Percentiles rank a stretch among this genome's conserved stretches.
Evolutionary conservation across 495 filamentous ascomycete species (phyloP).

Genomic region (Neurospora tetraspora): DNA sequence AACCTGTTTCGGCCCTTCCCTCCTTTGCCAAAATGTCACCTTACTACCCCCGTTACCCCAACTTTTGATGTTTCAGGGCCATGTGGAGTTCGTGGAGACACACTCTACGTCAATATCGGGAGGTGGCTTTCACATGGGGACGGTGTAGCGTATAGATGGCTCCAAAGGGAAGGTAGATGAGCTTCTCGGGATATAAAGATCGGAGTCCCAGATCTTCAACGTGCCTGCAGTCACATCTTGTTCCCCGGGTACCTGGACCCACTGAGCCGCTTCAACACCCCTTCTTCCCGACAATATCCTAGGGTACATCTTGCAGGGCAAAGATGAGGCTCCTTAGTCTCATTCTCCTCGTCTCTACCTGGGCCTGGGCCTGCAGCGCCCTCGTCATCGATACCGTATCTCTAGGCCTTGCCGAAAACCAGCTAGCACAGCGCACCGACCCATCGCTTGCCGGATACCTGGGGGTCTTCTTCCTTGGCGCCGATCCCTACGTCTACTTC

Average conservation of each 20-base stretch:
- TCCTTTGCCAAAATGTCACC: not conserved
- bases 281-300: not conserved
- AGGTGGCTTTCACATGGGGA: not conserved
- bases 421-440: constrained; percentile 25
- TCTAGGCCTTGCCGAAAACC: not conserved
- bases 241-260: not conserved
- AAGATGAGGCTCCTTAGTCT: not conserved
- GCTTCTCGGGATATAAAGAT: not conserved
- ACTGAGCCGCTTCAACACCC: not conserved
- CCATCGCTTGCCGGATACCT: constrained; percentile 36
- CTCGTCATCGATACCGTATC: not conserved
- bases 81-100: not conserved
- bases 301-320: not conserved
- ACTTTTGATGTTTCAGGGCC: not conserved
- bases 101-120: not conserved
- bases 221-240: not conserved
- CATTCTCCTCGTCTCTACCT: not conserved
- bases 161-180: not conserved
- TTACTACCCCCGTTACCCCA: not conserved
- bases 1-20: not conserved
- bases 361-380: not conserved
- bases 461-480: constrained; percentile 43
- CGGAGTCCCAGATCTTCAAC: not conserved
- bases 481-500: constrained; percentile 44
- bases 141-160: not conserved